Base-by-base conservation (phyloP, 345 rosid species). In the Xanthoceras sorbifolium region DNA sequence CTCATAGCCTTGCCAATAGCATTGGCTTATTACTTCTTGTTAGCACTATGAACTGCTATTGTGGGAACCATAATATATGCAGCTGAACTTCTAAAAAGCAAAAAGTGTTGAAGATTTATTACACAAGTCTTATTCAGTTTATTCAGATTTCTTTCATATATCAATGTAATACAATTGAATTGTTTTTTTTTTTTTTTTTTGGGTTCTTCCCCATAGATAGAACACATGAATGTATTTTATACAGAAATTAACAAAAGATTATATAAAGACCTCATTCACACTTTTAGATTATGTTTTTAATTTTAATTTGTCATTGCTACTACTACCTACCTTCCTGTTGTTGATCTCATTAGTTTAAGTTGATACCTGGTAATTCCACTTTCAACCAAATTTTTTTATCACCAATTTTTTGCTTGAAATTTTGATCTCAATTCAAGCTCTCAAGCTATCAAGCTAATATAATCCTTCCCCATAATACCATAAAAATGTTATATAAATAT, bases 1-100 rank as follows among this genome's bases (percentile, higher is more conserved):
- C 79, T 95, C 28, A 79, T 95, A 79, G 83, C 93, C n/a, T 79
- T 95, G 77, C 99, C 98, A 23, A 81, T 89, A 75, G 87, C 87
- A 28, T 68, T 95, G 88, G 87, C 82, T 46, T 95, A 95, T 85
- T 92, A 91, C 85, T 87, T 89, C 76, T 61, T 92, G 23, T 79
- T 95, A 74, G 91, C 88, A 73, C 62, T 93, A 52, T 93, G 86
- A 87, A 78, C 62, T 61, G 44, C 60, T 31, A 5, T 11, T 20
- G 11, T 11, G 18, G 31, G 31, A 67, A 40, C 5, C 9, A 50
- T 57, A 22, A 12, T 54, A 54, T 15, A 54, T 55, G 28, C 60
- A 67, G 34, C 54, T 57, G 20, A 80, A 65, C 32, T 66, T 64
- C 36, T 57, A 57, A 62, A 63, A 71, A 67, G 46, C 64, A 48